These are phyloP conservation scores for Gonium pectorale DNA, from an alignment of 139 green algal species.

Conservation along the genomic window DNA sequence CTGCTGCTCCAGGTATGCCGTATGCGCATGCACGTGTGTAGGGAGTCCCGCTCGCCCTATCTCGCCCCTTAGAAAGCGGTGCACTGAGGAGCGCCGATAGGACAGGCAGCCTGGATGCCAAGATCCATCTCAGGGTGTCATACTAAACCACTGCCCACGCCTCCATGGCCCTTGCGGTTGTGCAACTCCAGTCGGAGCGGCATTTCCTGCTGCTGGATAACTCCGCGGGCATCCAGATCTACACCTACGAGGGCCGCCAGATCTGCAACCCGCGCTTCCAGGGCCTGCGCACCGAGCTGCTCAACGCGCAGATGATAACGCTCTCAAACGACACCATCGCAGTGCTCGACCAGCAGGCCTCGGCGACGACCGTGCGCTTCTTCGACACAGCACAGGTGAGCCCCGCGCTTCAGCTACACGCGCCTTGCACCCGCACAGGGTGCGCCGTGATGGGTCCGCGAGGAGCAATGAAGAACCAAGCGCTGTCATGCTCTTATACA, in stretches of 20 bases:
- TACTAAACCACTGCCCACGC: too few species aligned
- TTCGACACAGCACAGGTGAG: constrained; percentile 74
- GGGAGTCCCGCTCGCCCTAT: too few species aligned
- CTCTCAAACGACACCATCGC: constrained; percentile 81
- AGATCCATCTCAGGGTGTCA: too few species aligned
- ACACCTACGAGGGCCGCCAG: constrained; percentile 79
- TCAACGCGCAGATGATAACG: constrained; percentile 72
- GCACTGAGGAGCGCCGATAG: too few species aligned
- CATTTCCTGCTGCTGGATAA: constrained; percentile 76
- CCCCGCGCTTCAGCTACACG: too few species aligned
- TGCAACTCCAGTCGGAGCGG: constrained; percentile 56
- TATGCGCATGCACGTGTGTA: neutral
- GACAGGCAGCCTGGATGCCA: too few species aligned
- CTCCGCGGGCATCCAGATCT: constrained; percentile 72
- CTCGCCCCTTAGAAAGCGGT: too few species aligned
- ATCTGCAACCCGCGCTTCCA: constrained; percentile 78
- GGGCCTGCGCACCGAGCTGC: constrained; percentile 71
- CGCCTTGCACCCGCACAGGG: too few species aligned
- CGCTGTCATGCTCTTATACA: too few species aligned
- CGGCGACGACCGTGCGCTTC: constrained; percentile 62
- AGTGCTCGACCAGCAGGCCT: constrained; percentile 63
- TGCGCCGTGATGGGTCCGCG: too few species aligned
- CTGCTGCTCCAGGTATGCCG: constrained; percentile 65
- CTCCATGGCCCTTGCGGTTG: too few species aligned
- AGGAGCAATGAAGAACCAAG: too few species aligned